These are phyloP conservation scores for Salix brachista DNA, from an alignment of 345 rosid species.

Conservation along the genomic window DNA sequence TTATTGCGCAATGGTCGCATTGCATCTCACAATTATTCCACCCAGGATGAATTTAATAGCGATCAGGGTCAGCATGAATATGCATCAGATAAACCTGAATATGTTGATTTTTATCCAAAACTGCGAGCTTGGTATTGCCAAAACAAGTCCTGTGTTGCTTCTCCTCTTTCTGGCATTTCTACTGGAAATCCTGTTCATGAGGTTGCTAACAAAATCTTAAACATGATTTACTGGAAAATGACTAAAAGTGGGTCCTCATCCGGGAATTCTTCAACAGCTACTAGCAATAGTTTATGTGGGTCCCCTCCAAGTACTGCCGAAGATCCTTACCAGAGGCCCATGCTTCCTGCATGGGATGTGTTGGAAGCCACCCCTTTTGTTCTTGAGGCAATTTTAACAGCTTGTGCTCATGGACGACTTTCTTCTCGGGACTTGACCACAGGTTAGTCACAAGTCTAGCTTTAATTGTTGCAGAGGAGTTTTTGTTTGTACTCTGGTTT, in stretches of 20 bases:
- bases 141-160: slow-evolving; percentile 55
- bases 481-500: neutral
- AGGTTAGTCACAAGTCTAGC: slow-evolving; percentile 28
- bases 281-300: slow-evolving; percentile 32
- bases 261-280: slow-evolving; percentile 35
- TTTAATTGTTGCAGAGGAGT: slow-evolving; percentile 8
- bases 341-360: slow-evolving; percentile 65
- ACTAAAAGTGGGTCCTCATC: slow-evolving; percentile 31
- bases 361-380: slow-evolving; percentile 62
- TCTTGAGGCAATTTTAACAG: slow-evolving; percentile 61
- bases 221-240: slow-evolving; percentile 56
- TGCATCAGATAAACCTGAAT: slow-evolving; percentile 34
- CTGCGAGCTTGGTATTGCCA: slow-evolving; percentile 68
- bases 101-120: slow-evolving; percentile 51
- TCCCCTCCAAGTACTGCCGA: slow-evolving; percentile 38
- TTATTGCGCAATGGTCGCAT: slow-evolving; percentile 44
- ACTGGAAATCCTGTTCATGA: slow-evolving; percentile 54
- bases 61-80: slow-evolving; percentile 17
- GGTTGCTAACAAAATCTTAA: slow-evolving; percentile 50
- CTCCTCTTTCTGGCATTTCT: slow-evolving; percentile 47
- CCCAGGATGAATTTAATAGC: slow-evolving; percentile 21
- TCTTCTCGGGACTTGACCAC: slow-evolving; percentile 62
- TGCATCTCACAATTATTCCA: slow-evolving; percentile 23
- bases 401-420: slow-evolving; percentile 67
- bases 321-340: slow-evolving; percentile 47